Conservation (phyloP, 2,329 filamentous ascomycete genomes). For the Sarocladium kiliense region DNA sequence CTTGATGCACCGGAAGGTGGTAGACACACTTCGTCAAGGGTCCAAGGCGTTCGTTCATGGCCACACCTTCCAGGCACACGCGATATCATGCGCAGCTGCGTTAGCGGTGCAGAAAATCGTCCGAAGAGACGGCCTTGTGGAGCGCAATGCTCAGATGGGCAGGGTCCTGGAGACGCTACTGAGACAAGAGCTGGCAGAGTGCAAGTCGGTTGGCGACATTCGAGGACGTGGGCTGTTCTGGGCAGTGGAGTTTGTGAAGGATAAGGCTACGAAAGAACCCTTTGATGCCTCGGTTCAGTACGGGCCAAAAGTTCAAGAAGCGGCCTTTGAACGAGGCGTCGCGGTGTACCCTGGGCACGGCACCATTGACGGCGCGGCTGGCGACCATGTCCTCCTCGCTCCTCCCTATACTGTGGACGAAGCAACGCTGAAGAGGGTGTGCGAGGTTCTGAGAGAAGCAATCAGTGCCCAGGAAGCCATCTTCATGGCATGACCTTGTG, state of each 20-base stretch:
- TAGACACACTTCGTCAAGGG: conserved; percentile 41
- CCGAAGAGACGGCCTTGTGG: conserved; percentile 25
- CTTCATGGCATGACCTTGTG: neutral
- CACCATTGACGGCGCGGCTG: conserved; percentile 51
- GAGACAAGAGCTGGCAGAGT: conserved; percentile 18
- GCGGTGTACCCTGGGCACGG: conserved; percentile 59
- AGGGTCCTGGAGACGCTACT: conserved; percentile 22
- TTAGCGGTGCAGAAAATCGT: conserved; percentile 33
- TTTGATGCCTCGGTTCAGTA: conserved; percentile 26
- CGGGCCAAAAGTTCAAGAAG: conserved; percentile 21
- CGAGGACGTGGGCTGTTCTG: conserved; percentile 40
- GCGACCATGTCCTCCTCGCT: conserved; percentile 66
- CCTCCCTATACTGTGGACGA: conserved; percentile 61
- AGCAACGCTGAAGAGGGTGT: conserved; percentile 16
- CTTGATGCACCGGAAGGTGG: conserved; percentile 43
- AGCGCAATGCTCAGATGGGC: conserved; percentile 26
- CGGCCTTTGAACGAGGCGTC: conserved; percentile 26
- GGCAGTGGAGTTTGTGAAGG: conserved; percentile 40
- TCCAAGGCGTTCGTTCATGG: conserved; percentile 49
- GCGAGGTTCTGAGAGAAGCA: conserved; percentile 7
- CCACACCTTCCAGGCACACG: conserved; percentile 45
- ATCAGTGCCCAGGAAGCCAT: conserved; percentile 1
- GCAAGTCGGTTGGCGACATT: conserved; percentile 33
- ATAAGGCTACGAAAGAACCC: conserved; percentile 28
- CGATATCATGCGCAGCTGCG: conserved; percentile 30